phyloP scores from a whole-genome alignment of 257 asterid species.

The Orobanche coerulescens region DNA sequence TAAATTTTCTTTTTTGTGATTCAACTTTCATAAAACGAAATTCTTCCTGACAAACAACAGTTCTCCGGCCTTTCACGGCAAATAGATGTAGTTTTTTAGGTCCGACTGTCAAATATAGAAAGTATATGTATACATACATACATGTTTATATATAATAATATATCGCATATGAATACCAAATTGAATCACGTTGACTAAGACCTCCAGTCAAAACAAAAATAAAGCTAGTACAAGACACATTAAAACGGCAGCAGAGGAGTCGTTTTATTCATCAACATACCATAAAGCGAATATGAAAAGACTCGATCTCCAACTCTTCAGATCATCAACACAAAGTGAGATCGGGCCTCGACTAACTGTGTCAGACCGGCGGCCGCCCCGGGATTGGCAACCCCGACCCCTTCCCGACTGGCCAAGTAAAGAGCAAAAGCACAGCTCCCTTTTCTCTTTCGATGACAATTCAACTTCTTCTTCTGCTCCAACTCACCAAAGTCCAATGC shows the following conservation, averaged over 20 bases:
- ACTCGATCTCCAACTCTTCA: constrained; percentile 65
- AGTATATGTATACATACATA: too few species aligned
- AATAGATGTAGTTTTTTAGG: neutral
- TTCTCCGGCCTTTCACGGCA: neutral
- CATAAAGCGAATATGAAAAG: constrained; percentile 39
- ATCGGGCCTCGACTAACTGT: constrained; percentile 44
- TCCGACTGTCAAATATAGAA: neutral
- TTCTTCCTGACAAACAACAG: neutral
- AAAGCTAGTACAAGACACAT: constrained; percentile 22
- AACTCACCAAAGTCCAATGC: constrained; percentile 20
- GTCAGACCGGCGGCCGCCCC: constrained; percentile 54
- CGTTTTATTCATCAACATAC: constrained; percentile 38
- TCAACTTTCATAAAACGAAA: neutral
- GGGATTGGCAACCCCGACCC: constrained; percentile 26
- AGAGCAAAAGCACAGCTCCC: constrained; percentile 22
- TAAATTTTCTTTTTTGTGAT: neutral
- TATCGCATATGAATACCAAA: neutral
- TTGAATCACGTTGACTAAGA: constrained; percentile 10
- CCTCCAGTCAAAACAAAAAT: constrained; percentile 30
- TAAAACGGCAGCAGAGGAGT: constrained; percentile 26
- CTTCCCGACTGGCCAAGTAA: constrained; percentile 14
- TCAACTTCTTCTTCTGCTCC: constrained; percentile 19
- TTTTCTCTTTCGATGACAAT: constrained; percentile 25
- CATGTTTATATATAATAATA: neutral
- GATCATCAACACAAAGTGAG: constrained; percentile 49